Conservation (phyloP, 306 rosid species). For the Arachis stenosperma region DNA sequence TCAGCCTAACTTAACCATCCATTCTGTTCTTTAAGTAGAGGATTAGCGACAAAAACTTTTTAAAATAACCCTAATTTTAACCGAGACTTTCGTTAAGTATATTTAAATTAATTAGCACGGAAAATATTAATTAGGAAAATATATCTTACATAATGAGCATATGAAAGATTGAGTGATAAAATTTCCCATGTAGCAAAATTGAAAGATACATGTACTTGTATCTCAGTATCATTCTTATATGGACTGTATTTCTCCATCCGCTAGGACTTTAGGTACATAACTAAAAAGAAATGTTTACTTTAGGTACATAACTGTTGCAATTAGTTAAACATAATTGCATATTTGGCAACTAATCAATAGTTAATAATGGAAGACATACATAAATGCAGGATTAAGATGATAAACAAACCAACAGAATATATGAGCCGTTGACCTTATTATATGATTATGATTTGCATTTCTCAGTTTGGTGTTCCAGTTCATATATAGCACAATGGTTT, state of each 20-base stretch:
- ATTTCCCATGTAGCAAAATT: too few relatives aligned
- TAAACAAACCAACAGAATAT: background rate
- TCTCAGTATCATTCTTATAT: background rate
- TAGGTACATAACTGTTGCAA: background rate
- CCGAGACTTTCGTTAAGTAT: too few relatives aligned
- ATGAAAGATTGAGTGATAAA: too few relatives aligned
- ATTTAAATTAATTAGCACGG: too few relatives aligned
- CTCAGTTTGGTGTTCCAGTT: constrained; percentile 26
- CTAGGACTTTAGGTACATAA: background rate
- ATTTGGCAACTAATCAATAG: background rate
- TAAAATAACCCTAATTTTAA: too few relatives aligned
- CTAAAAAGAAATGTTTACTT: background rate
- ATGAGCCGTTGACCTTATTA: constrained; percentile 14
- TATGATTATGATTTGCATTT: background rate
- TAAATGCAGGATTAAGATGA: background rate
- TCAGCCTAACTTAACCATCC: too few relatives aligned
- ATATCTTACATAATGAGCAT: too few relatives aligned
- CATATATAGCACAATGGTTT: constrained; percentile 17
- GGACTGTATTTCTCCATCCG: too few relatives aligned
- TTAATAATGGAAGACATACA: background rate
- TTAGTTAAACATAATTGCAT: background rate
- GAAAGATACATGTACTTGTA: background rate
- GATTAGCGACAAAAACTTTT: too few relatives aligned
- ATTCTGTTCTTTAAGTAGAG: too few relatives aligned
- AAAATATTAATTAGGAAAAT: too few relatives aligned